phyloP scores from a whole-genome alignment of 2,329 filamentous ascomycete species.

The Thelonectria rubi region DNA sequence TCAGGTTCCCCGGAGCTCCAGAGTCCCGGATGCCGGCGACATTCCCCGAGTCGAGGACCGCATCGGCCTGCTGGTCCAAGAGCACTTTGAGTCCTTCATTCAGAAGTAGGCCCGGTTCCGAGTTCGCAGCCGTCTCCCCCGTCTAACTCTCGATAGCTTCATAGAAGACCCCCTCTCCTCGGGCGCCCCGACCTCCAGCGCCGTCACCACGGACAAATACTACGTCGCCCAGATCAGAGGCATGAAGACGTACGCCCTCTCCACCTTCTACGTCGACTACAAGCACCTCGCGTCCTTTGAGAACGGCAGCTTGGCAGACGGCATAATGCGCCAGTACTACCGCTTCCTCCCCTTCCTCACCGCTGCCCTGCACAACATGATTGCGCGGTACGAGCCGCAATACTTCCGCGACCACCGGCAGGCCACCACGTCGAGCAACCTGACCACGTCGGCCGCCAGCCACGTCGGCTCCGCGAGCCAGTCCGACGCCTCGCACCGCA shows the following conservation, averaged over 20 bases:
- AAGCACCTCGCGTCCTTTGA: conserved; percentile 82
- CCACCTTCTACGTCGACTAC: conserved; percentile 87
- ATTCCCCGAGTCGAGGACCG: conserved; percentile 80
- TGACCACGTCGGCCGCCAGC: conserved; percentile 73
- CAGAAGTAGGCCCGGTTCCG: conserved; percentile 65
- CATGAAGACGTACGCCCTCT: conserved; percentile 77
- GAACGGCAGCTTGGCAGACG: conserved; percentile 83
- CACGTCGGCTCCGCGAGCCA: conserved; percentile 69
- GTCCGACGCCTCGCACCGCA: conserved; percentile 76
- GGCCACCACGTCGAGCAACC: conserved; percentile 76
- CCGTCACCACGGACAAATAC: conserved; percentile 80
- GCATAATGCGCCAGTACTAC: conserved; percentile 91
- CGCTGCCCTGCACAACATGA: conserved; percentile 87
- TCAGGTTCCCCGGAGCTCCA: conserved; percentile 63
- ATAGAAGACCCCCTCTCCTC: conserved; percentile 74
- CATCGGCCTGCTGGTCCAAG: conserved; percentile 77
- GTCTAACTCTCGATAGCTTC: conserved; percentile 56
- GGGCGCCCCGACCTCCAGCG: conserved; percentile 71
- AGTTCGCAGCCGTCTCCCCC: background rate
- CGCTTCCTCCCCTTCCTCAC: conserved; percentile 93
- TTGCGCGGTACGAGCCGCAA: conserved; percentile 91
- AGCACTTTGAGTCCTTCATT: conserved; percentile 82
- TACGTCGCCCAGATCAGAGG: conserved; percentile 86
- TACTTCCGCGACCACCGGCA: conserved; percentile 95
- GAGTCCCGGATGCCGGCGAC: conserved; percentile 57